Evolutionary conservation across 2,329 filamentous ascomycete species (phyloP), one percentile per base, ranked within the genome.

Genomic region (Colletotrichum ledebouriae): DNA sequence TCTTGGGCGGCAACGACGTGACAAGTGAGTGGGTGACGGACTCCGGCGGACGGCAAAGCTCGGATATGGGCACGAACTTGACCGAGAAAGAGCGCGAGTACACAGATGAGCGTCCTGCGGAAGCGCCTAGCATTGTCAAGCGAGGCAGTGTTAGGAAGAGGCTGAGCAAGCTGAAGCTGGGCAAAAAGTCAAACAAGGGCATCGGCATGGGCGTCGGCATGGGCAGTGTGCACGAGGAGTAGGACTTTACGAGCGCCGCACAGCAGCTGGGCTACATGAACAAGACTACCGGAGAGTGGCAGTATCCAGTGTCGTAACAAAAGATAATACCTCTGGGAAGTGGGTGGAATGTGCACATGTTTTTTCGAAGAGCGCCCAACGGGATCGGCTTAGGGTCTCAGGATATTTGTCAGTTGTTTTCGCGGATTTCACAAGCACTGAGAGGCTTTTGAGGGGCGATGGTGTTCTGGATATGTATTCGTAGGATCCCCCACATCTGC

Each of bases 121-220:
- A 61, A 6, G 34, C 22, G 3, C 34, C 56, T 33, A 78, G 80
- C 4, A 75, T 81, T 42, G 76, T 79, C 63, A 84, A 85, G 74
- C 86, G 87, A 59, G 87, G 87, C 41, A 91, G 89, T 66, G 87
- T 97, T 72, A 89, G 90, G 80, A 95, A 94, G 81, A 83, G 94
- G 75, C 84, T 97, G 72, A 96, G 92, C 77, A 83, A 94, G 74
- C 83, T 97, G 75, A 92, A 91, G 77, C 84, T 94, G 58, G 90
- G 91, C 34, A 90, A 89, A 77, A 93, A 92, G 81, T 82, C 82
- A 52, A 89, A 86, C 75, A 90, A 88, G 77, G 81, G 78, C 56
- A 83, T 78, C 33, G 75, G 80, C 69, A 87, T 88, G 86, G 81
- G 78, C 56, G 82, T 78, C 33, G 75, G 80, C 69, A 87, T 88